A percentile compares a stretch with the other conserved stretches of the same genome.
Conservation (phyloP, 495 filamentous ascomycete genomes). For the Jackrogersella minutella region DNA sequence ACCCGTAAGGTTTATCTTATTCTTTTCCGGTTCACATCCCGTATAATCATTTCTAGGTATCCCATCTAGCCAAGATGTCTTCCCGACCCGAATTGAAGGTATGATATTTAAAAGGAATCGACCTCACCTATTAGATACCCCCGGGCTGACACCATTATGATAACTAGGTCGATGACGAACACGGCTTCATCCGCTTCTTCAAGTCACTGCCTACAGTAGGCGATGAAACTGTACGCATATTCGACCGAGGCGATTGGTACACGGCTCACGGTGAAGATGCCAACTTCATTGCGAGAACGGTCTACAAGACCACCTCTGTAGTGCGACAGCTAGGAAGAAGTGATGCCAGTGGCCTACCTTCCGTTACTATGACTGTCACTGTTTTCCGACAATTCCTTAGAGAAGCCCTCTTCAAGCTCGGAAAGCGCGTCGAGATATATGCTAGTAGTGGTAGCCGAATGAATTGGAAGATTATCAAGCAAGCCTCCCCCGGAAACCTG, state of each 20-base stretch:
- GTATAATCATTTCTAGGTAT: too few species aligned
- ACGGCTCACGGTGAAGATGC: conserved; percentile 93
- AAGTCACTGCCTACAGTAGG: conserved; percentile 74
- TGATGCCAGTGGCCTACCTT: conserved; percentile 82
- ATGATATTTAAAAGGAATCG: conserved; percentile 4
- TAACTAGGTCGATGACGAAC: conserved; percentile 96
- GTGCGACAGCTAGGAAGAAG: conserved; percentile 85
- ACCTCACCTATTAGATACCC: not conserved
- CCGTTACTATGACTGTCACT: conserved; percentile 91
- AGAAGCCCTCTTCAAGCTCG: conserved; percentile 89
- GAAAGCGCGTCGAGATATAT: conserved; percentile 92
- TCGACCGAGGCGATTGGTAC: conserved; percentile 95
- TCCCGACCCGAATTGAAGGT: conserved; percentile 93
- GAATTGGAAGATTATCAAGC: conserved; percentile 90
- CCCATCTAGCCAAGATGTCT: conserved; percentile 70
- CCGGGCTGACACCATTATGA: not conserved
- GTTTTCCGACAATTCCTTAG: conserved; percentile 96
- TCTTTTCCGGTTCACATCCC: too few species aligned
- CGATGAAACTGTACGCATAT: conserved; percentile 83
- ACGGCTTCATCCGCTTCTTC: conserved; percentile 94
- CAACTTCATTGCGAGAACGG: conserved; percentile 88
- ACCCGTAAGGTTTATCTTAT: too few species aligned
- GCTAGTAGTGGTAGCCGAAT: conserved; percentile 74
- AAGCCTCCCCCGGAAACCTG: conserved; percentile 92
- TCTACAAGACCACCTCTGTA: conserved; percentile 98